Conservation (phyloP, 352 stramenopile species). For the Phytopythium mirpurense region DNA sequence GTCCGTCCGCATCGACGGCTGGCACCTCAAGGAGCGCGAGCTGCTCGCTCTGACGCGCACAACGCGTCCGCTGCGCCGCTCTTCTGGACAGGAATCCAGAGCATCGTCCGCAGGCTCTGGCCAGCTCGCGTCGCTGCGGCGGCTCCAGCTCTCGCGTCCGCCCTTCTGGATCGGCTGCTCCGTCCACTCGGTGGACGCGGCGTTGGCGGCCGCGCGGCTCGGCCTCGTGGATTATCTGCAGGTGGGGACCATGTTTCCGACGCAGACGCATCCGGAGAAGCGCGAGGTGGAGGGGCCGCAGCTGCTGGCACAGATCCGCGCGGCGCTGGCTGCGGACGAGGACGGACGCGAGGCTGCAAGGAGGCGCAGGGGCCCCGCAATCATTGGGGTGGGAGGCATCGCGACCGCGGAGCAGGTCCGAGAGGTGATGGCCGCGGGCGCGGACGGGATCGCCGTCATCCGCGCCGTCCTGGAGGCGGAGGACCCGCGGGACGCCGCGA, state of each 20-base stretch:
- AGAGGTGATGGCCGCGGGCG: conserved; percentile 24
- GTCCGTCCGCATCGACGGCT: conserved; percentile 8
- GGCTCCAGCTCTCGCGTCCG: background rate
- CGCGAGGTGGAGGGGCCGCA: conserved; percentile 27
- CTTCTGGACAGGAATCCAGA: background rate
- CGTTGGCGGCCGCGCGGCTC: conserved; percentile 13
- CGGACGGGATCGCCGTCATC: conserved; percentile 38
- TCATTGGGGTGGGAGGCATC: conserved; percentile 46
- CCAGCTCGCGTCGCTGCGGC: background rate
- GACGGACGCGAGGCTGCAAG: background rate
- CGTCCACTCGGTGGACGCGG: conserved; percentile 28
- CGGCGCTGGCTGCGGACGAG: background rate
- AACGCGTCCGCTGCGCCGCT: background rate
- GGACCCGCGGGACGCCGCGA: conserved; percentile 13
- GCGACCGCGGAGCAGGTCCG: conserved; percentile 16
- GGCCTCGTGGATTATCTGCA: conserved; percentile 40
- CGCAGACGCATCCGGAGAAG: conserved; percentile 46
- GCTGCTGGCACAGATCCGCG: conserved; percentile 21
- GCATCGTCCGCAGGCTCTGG: background rate
- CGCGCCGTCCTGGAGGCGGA: conserved; percentile 25
- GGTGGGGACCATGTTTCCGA: conserved; percentile 55
- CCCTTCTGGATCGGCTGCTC: conserved; percentile 21
- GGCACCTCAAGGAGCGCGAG: conserved; percentile 24
- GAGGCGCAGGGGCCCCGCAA: conserved; percentile 1
- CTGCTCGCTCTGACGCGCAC: conserved; percentile 3